Conservation (phyloP, 2,329 filamentous ascomycete species). For the Aspergillus sergii region DNA sequence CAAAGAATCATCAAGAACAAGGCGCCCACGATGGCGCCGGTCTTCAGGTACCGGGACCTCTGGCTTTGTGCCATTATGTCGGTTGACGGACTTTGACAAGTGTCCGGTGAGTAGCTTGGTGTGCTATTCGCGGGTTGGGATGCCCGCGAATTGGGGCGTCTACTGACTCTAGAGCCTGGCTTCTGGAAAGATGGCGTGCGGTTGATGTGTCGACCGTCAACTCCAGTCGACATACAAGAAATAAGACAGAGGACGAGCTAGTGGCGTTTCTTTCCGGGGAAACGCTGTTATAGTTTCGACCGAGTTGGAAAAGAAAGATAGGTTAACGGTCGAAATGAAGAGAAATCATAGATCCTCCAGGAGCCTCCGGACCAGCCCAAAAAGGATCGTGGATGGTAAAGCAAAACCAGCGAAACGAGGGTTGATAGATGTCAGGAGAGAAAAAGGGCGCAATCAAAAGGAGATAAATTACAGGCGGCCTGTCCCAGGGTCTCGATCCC, state of each 20-base stretch:
- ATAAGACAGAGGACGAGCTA: slow-evolving; percentile 25
- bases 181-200: slow-evolving; percentile 58
- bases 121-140: slow-evolving; percentile 41
- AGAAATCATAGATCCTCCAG: slow-evolving; percentile 32
- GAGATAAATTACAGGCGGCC: slow-evolving; percentile 7
- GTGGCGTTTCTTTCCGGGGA: slow-evolving; percentile 24
- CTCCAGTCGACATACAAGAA: slow-evolving; percentile 59
- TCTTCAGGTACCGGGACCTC: slow-evolving; percentile 63
- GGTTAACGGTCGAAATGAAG: slow-evolving; percentile 28
- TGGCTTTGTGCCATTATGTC: slow-evolving; percentile 64
- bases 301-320: slow-evolving; percentile 20
- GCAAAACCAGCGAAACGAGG: slow-evolving; percentile 14
- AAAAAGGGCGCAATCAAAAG: slow-evolving; percentile 24
- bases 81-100: slow-evolving; percentile 39
- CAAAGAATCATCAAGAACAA: slow-evolving; percentile 61
- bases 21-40: slow-evolving; percentile 61
- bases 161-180: slow-evolving; percentile 48
- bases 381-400: slow-evolving; percentile 18
- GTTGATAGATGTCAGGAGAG: slow-evolving; percentile 17
- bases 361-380: slow-evolving; percentile 28
- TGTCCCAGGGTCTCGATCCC: slow-evolving; percentile 15
- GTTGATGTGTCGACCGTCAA: slow-evolving; percentile 53
- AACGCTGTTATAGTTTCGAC: slow-evolving; percentile 12
- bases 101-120: slow-evolving; percentile 44
- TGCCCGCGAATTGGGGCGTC: slow-evolving; percentile 58